Evolutionary conservation across 2,329 filamentous ascomycete genomes (phyloP).

Genomic region (Fusarium annulatum): DNA sequence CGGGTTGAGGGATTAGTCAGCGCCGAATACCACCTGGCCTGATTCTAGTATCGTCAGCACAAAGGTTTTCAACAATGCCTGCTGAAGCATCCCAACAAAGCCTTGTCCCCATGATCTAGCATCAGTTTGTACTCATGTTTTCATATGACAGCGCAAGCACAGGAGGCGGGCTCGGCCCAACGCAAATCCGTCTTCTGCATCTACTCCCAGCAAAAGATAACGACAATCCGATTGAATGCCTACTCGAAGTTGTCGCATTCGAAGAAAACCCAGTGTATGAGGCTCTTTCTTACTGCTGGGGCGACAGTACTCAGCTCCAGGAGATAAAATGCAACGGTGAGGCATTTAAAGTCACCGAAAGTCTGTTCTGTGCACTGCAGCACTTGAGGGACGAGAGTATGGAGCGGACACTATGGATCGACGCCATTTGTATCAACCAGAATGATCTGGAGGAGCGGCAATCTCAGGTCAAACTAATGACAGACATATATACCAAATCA

Average conservation of each 20-base stretch:
- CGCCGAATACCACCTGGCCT: not conserved
- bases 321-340: not conserved
- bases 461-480: not conserved
- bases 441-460: not conserved
- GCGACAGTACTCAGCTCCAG: accelerated
- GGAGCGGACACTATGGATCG: not conserved
- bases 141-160: not conserved
- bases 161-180: not conserved
- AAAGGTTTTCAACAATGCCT: accelerated
- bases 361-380: not conserved
- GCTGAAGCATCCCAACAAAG: accelerated
- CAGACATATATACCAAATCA: not conserved
- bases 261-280: not conserved
- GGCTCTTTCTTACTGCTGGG: not conserved
- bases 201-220: not conserved
- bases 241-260: not conserved
- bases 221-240: not conserved
- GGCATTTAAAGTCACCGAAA: not conserved
- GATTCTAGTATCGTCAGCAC: not conserved
- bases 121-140: not conserved
- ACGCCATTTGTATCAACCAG: not conserved
- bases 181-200: not conserved
- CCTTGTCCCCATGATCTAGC: not conserved
- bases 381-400: not conserved
- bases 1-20: not conserved